A percentile compares a stretch with the other conserved stretches of the same genome.
Evolutionary conservation across 2,329 filamentous ascomycete species (phyloP).

Genomic region (Xylaria sp.): DNA sequence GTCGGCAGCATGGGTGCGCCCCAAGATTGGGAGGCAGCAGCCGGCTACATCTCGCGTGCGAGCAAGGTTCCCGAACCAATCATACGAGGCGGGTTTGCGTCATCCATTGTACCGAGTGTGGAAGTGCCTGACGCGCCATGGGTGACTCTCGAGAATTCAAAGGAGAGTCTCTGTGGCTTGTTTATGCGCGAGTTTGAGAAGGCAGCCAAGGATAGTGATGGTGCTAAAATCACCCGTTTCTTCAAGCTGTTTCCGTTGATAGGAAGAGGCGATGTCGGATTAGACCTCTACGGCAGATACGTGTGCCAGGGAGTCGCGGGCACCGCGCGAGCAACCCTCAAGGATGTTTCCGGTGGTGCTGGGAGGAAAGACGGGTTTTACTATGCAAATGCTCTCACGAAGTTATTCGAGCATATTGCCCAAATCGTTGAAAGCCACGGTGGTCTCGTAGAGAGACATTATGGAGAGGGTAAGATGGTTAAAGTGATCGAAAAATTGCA

Average conservation of each 20-base stretch:
- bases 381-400: conserved; percentile 88
- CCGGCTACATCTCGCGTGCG: conserved; percentile 84
- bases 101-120: conserved; percentile 90
- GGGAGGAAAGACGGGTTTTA: conserved; percentile 81
- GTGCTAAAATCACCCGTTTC: conserved; percentile 88
- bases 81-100: conserved; percentile 82
- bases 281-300: conserved; percentile 95
- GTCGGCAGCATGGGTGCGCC: conserved; percentile 96
- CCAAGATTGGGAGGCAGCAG: conserved; percentile 98
- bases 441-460: conserved; percentile 89
- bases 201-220: conserved; percentile 85
- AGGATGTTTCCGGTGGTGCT: conserved; percentile 64
- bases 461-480: conserved; percentile 90
- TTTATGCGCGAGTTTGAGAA: conserved; percentile 96
- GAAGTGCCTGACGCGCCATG: conserved; percentile 93
- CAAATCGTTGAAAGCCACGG: conserved; percentile 95
- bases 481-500: conserved; percentile 92
- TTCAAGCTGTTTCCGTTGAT: conserved; percentile 98
- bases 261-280: conserved; percentile 81
- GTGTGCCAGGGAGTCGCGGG: conserved; percentile 94
- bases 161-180: conserved; percentile 85
- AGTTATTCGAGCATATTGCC: conserved; percentile 95
- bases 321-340: conserved; percentile 79
- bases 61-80: conserved; percentile 81
- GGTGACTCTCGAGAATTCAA: conserved; percentile 83